Evolutionary conservation across 192 early-diverging fungal genomes (phyloP), one percentile per base, ranked within the genome.

Genomic region (Coemansia sp.): DNA sequence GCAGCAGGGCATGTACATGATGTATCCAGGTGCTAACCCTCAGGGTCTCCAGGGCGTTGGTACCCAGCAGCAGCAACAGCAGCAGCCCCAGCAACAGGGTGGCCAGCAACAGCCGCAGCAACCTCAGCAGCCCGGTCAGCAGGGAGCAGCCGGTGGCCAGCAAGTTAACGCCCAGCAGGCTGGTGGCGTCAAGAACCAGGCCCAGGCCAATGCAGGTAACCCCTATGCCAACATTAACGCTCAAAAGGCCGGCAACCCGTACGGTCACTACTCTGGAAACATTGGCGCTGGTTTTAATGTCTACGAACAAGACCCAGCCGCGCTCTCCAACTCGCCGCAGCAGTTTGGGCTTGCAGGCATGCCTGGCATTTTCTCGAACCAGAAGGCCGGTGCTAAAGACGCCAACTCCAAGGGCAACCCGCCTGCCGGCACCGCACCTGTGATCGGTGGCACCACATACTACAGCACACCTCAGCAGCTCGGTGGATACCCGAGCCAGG

Each of bases 1-100:
- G 81, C 93, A 91, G 80, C 93, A 96, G 83, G 84, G 78, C 37
- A 86, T 92, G 82, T 96, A 93, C 57, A 91, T 91, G 15, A 88
- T 89, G 85, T 92, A 93, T 65, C 74, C 68, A 7, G 62, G 62
- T 8, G 53, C 55, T 14, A 66, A 60, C 8, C 67, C 73, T 13
- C 69, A 70, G 47, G 59, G 58, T 17, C 54, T 68, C 17, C 70
- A 69, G 44, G 55, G 49, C 13, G 65, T 42, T 42, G 67, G 62
- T 33, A 67, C 68, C 34, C 73, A 77, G 51, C 62, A 60, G 15
- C 67, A 61, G 24, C 82, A 18, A 2, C 72, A 78, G 57, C 71
- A 65, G 41, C 68, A 56, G 45, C 38, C 50, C 14, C 61, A 63
- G 40, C 70, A 74, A 22, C 82, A 75, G 24, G 53, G 55, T 22